Conservation (phyloP, 495 filamentous ascomycete genomes). For the Aspergillus ellipticus region DNA sequence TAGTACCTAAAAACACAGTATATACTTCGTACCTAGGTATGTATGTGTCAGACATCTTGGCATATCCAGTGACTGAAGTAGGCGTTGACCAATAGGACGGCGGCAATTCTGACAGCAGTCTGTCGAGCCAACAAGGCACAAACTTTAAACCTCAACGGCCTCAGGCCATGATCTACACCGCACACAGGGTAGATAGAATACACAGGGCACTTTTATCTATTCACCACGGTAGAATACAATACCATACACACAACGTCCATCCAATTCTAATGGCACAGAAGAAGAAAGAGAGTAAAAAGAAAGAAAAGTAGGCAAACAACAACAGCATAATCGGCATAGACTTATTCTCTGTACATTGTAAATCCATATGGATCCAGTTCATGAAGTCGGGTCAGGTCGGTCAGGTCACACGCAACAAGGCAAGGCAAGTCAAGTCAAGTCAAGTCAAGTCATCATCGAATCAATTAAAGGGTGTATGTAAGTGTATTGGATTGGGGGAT, state of each 20-base stretch:
- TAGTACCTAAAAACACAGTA: too few relatives aligned
- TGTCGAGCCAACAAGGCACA: too few relatives aligned
- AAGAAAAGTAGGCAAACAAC: slow-evolving; percentile 2
- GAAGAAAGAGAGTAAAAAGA: slow-evolving; percentile 2
- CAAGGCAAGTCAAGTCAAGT: too few relatives aligned
- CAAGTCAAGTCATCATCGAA: slow-evolving; percentile 21
- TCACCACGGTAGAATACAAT: background rate
- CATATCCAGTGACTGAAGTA: too few relatives aligned
- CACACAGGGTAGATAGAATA: too few relatives aligned
- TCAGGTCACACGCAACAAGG: slow-evolving; percentile 2
- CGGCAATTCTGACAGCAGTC: too few relatives aligned
- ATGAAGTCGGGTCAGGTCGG: slow-evolving; percentile 4
- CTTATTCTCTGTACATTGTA: slow-evolving; percentile 16
- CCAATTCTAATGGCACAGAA: slow-evolving; percentile 5
- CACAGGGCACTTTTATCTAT: background rate
- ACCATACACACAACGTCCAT: background rate
- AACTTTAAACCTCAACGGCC: too few relatives aligned
- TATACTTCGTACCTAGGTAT: too few relatives aligned
- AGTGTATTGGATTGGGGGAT: background rate
- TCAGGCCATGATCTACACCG: too few relatives aligned
- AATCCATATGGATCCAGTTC: slow-evolving; percentile 2
- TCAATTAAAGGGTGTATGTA: background rate
- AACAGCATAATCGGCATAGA: slow-evolving; percentile 1
- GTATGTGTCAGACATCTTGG: too few relatives aligned
- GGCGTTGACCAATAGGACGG: too few relatives aligned